Conservation (phyloP, 495 filamentous ascomycete genomes). For the Xylaria sp. region DNA sequence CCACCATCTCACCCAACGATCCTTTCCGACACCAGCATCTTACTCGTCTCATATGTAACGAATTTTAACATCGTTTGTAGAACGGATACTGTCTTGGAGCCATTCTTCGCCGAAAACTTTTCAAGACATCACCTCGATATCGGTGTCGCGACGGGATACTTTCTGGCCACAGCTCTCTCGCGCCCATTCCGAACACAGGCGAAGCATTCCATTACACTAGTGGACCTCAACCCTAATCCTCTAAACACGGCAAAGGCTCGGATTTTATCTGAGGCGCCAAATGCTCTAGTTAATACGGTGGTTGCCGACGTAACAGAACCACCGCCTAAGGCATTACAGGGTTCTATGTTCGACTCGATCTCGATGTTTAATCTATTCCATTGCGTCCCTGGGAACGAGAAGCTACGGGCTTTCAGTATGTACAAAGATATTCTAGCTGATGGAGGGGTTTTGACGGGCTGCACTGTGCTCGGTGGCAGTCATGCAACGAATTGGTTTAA, state of each 20-base stretch:
- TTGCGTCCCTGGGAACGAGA: constrained; percentile 41
- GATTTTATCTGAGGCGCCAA: constrained; percentile 16
- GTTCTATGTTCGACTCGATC: constrained; percentile 43
- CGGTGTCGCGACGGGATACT: constrained; percentile 50
- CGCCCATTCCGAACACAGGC: constrained; percentile 15
- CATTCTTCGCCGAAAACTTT: constrained; percentile 47
- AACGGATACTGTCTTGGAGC: constrained; percentile 40
- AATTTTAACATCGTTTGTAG: neutral
- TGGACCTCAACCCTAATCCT: constrained; percentile 42
- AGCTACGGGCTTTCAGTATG: constrained; percentile 32
- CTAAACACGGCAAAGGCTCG: constrained; percentile 31
- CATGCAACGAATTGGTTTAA: constrained; percentile 48
- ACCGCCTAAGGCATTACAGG: constrained; percentile 22
- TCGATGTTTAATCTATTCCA: constrained; percentile 52
- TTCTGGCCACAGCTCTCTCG: constrained; percentile 32
- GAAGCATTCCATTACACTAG: constrained; percentile 35
- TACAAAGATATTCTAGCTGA: constrained; percentile 37
- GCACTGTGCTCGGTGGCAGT: constrained; percentile 43
- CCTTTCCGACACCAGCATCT: neutral
- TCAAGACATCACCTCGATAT: constrained; percentile 47
- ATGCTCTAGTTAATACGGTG: constrained; percentile 28
- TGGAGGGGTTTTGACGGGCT: constrained; percentile 45
- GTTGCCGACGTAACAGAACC: constrained; percentile 34
- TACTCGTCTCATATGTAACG: neutral
- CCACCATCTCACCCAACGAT: neutral